phyloP scores from a whole-genome alignment of 129 eudicot species.

The Arctium lappa region DNA sequence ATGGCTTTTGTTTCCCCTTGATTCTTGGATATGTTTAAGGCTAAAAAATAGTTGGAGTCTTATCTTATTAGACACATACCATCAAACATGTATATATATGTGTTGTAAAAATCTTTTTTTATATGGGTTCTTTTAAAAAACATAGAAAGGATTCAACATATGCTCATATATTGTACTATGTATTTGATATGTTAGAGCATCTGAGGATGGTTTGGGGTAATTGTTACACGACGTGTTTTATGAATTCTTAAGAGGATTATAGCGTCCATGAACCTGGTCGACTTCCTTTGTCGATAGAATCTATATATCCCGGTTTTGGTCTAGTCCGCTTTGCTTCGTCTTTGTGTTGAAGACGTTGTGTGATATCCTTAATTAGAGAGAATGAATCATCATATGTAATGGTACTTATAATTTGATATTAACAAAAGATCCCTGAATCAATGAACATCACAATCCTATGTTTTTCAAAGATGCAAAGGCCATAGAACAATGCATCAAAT shows the following conservation, averaged over 20 bases:
- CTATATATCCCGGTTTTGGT: not conserved
- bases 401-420: no score
- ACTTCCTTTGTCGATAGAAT: not conserved
- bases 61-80: not conserved
- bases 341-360: not conserved
- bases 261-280: not conserved
- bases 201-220: not conserved
- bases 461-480: not conserved
- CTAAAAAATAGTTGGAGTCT: not conserved
- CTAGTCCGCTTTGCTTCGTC: not conserved
- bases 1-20: not conserved
- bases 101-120: no score
- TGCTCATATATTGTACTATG: no score
- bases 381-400: not conserved
- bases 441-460: not conserved
- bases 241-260: no score
- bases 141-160: no score
- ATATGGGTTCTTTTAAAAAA: no score
- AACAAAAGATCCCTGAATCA: not conserved
- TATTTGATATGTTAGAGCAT: not conserved
- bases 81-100: no score
- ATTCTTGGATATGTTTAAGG: not conserved
- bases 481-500: not conserved
- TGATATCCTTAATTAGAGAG: not conserved
- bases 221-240: not conserved